Conservation (phyloP, 2,329 filamentous ascomycete genomes). For the Clarireedia sp. region DNA sequence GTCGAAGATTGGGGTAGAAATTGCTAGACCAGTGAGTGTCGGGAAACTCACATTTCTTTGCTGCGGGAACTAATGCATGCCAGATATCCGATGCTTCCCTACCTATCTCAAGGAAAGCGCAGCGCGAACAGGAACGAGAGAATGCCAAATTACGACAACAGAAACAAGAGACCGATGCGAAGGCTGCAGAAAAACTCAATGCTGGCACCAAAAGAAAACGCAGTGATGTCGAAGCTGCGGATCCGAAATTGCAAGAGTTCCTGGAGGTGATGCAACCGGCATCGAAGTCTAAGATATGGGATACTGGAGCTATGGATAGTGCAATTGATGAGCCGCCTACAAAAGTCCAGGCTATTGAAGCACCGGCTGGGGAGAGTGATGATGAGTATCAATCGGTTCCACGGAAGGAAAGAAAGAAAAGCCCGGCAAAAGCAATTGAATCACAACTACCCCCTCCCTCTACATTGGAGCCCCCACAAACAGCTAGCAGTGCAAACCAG, state of each 20-base stretch:
- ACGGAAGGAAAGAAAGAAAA: slow-evolving; percentile 37
- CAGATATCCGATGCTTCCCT: slow-evolving; percentile 32
- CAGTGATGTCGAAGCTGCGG: slow-evolving; percentile 48
- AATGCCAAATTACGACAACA: slow-evolving; percentile 17
- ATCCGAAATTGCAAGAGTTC: slow-evolving; percentile 81
- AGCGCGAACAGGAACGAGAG: slow-evolving; percentile 29
- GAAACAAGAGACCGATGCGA: slow-evolving; percentile 17
- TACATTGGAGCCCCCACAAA: too few species aligned
- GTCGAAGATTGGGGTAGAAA: slow-evolving; percentile 85
- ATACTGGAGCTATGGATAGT: slow-evolving; percentile 41
- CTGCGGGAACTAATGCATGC: neutral
- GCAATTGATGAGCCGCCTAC: slow-evolving; percentile 33
- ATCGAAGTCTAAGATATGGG: slow-evolving; percentile 56
- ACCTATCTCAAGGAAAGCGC: slow-evolving; percentile 32
- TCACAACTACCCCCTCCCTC: neutral
- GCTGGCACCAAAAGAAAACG: slow-evolving; percentile 57
- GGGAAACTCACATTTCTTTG: neutral
- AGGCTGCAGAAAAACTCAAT: slow-evolving; percentile 31
- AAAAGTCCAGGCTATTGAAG: slow-evolving; percentile 35
- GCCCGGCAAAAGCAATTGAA: slow-evolving; percentile 11
- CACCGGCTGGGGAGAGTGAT: slow-evolving; percentile 55
- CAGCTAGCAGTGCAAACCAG: slow-evolving; percentile 16
- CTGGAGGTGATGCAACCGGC: slow-evolving; percentile 70
- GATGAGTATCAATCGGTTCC: slow-evolving; percentile 67
- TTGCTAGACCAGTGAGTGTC: slow-evolving; percentile 67